Base-by-base conservation (phyloP, 768 basidiomycete genomes). In the Suillus fuscotomentosus region DNA sequence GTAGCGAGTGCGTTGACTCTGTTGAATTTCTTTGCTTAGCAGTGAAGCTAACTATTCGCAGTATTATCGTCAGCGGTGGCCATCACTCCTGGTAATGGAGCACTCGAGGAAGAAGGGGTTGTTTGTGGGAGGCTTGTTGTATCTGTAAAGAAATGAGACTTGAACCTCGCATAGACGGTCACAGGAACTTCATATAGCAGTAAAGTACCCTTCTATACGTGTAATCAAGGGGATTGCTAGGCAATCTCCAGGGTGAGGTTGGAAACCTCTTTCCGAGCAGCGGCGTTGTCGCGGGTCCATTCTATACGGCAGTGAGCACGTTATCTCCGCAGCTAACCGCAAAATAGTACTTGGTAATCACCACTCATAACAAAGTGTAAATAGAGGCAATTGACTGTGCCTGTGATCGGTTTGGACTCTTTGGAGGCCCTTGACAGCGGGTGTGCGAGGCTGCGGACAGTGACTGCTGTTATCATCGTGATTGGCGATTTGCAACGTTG, bases 1-100 rank as follows among this genome's bases (percentile, higher is more conserved):
- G 90, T 1, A 91, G 90, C 88, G 90, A 92, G 90, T 92, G 70
- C 61, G 89, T 86, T 45, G 3, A 10, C 22, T 22, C 0, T 2
- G 2, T 53, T 13, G 8, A 5, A 42, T 57, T 38, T 60, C 36
- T 20, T 22, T 22, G 3, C 34, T 24, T 10, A 14, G 45, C 11
- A 5, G 3, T 41, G 3, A 17, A 6, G 22, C 1, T 43, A 13
- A 55, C 56, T 60, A 27, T 45, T 0, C 17, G 1, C 51, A 75
- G 75, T 20, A 76, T 76, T 56, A 22, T 76, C 27, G 75, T 76
- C 60, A 74, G 70, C 13, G 75, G 76, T 0, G 76, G 76, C 0
- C 73, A 76, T 36, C 69, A 76, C 13, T 70, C 76, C 43, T 76
- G 76, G 75, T 76, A 63, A 65, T 14, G 42, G 3, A 20, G 34